Evolutionary conservation across 208 protist genomes (phyloP), one percentile per base, ranked within the genome.

Genomic region (Kentomonas sorsogonicus): DNA sequence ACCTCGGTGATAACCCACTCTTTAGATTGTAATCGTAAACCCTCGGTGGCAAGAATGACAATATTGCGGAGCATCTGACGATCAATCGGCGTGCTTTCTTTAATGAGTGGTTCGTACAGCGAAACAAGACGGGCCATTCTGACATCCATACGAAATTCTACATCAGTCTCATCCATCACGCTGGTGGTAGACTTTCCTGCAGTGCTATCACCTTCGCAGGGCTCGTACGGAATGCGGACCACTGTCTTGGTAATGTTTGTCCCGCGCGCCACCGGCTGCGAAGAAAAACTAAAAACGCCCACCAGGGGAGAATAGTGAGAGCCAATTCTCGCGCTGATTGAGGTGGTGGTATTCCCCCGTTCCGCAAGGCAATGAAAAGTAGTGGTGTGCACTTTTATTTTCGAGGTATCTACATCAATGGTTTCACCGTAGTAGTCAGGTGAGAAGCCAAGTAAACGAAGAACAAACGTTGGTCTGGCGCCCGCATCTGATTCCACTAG

Each of bases 221-320:
- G 69, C 48, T 84, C 77, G 30, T 65, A 51, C 1, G 88, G 82
- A 66, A 91, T 74, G 30, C 88, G 67, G 16, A 85, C 63, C 22
- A 36, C 20, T 18, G 43, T 47, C 43, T 61, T 45, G 13, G 40
- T 47, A 31, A 20, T n/a, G n/a, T n/a, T n/a, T n/a, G n/a, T n/a
- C n/a, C n/a, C n/a, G n/a, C n/a, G n/a, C n/a, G n/a, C n/a, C n/a
- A n/a, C n/a, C n/a, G n/a, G n/a, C n/a, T n/a, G n/a, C n/a, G n/a
- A n/a, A n/a, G n/a, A n/a, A 50, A 82, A 83, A 10, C 62, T 39
- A 77, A 93, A 95, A 18, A 72, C 56, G 5, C 85, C 89, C 3
- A 92, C 83, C 48, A 79, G 74, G 15, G 77, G 82, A 1, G 89
- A 95, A 70, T 89, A 92, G 66, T 95, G 85, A n/a, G 75, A 77